phyloP scores from a whole-genome alignment of 2,329 filamentous ascomycete species.

The Orbilia blumenaviensis region DNA sequence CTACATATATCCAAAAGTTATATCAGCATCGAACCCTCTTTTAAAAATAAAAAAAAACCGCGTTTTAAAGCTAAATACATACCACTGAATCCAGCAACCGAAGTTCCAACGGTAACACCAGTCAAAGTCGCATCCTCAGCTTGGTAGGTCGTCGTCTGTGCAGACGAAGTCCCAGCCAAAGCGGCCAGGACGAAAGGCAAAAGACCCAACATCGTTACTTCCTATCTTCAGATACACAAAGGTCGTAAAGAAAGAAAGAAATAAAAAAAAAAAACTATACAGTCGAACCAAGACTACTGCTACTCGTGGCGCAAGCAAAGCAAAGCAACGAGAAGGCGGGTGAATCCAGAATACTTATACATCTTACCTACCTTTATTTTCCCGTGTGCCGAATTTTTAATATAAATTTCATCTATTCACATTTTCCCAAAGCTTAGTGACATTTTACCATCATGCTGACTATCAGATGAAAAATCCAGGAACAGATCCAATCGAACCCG shows the following conservation, averaged over 20 bases:
- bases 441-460: background rate
- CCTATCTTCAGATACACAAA: background rate
- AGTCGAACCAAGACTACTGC: background rate
- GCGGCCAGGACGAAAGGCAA: slow-evolving; percentile 23
- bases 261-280: background rate
- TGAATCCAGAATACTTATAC: background rate
- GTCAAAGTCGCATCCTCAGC: slow-evolving; percentile 63
- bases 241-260: no score
- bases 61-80: background rate
- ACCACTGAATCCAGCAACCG: slow-evolving; percentile 61
- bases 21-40: background rate
- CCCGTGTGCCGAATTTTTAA: no score
- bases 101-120: slow-evolving; percentile 62
- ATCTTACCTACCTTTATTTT: background rate
- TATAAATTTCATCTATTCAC: background rate
- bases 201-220: slow-evolving; percentile 33
- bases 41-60: background rate
- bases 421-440: background rate
- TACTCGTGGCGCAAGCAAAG: slow-evolving; percentile 2
- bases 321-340: background rate
- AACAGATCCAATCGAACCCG: background rate
- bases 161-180: slow-evolving; percentile 34
- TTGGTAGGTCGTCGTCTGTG: slow-evolving; percentile 59
- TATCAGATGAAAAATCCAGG: background rate
- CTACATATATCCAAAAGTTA: slow-evolving; percentile 56